Base-by-base conservation (phyloP, 805 yeast species). In the Blastobotrys mokoenaii region DNA sequence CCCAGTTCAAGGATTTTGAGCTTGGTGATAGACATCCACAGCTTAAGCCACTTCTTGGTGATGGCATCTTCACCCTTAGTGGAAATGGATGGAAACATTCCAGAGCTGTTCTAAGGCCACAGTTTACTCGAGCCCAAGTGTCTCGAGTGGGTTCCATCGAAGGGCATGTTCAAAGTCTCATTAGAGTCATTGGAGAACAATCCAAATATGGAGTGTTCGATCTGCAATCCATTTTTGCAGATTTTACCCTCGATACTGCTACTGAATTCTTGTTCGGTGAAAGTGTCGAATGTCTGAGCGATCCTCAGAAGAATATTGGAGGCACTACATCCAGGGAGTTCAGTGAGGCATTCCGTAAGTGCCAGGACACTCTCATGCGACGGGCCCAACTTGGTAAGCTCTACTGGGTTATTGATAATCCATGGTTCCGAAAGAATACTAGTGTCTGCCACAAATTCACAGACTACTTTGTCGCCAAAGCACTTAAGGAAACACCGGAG, bases 391-490 rank as follows among this genome's bases (percentile, higher is more conserved):
- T 49, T 9, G 60, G 54, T 22, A 39, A 40, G 15, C 44, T 58
- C 36, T 55, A 52, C 42, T 51, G 48, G 46, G 41, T 52, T 12
- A 46, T 53, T 20, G 37, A 48, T 37, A 39, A 50, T 29, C 40
- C 43, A 30, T 46, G 59, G 41, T 72, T 69, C 51, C 56, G 62
- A 41, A 56, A 57, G 9, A 47, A 63, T 22, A 64, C 55, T 22
- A 51, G 46, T 9, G 41, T 52, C 12, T 65, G 65, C 29, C 63
- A 64, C 44, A 51, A 46, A 17, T 61, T 61, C 58, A 68, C 69
- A 17, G 67, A 71, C 51, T 60, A 55, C 48, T 72, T 68, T 49
- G 77, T 72, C 18, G 44, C 63, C 27, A 53, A 52, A 42, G 75
- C 72, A 5, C 25, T 40, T 16, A 34, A 34, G 14, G 40, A 40